Base-by-base conservation (phyloP, 1,284 basidiomycete species). In the Cutaneotrichosporon dermatis region DNA sequence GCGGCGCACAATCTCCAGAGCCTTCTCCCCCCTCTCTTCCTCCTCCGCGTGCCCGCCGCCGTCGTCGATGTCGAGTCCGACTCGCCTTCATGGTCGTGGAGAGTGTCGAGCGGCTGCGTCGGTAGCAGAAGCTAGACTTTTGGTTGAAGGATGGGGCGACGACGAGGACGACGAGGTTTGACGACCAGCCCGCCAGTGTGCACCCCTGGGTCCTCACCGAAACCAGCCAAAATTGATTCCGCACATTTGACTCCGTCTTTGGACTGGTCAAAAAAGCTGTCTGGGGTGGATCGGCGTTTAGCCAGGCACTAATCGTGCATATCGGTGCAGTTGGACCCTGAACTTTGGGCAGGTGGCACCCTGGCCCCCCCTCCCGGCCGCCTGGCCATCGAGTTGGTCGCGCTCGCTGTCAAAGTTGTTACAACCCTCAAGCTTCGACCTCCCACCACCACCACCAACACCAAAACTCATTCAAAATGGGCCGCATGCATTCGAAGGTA, bases 391-490 rank as follows among this genome's bases (percentile, higher is more conserved):
- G 25, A 25, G 25, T 25, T 25, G 25, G 25, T 25, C 25, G 25
- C 2, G 25, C 25, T 25, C 25, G 25, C 25, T 3, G 25, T 11
- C 16, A 8, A 16, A 25, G 44, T 45, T 45, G 44, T 45, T 25
- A 45, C 44, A 13, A 16, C 16, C 54, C 40, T 13, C 44, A 49
- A 43, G 55, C 59, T 36, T 61, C 60, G 55, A 55, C 51, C 13
- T 54, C 35, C 25, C 25, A 25, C 25, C 25, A 25, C 25, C 25
- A 25, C 25, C 25, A 25, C 25, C 25, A 25, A 25, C 25, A 25
- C 25, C 25, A 25, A 25, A 25, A 25, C 25, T 25, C 50, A 40
- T 39, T n/a, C 54, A 59, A 54, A 44, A 62, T 62, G 61, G 61
- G 61, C 36, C 58, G 49, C 33, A 44, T 56, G 37, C 48, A 60